Conservation (phyloP, 2,329 filamentous ascomycete genomes). For the Ophidiomyces ophidiicola region DNA sequence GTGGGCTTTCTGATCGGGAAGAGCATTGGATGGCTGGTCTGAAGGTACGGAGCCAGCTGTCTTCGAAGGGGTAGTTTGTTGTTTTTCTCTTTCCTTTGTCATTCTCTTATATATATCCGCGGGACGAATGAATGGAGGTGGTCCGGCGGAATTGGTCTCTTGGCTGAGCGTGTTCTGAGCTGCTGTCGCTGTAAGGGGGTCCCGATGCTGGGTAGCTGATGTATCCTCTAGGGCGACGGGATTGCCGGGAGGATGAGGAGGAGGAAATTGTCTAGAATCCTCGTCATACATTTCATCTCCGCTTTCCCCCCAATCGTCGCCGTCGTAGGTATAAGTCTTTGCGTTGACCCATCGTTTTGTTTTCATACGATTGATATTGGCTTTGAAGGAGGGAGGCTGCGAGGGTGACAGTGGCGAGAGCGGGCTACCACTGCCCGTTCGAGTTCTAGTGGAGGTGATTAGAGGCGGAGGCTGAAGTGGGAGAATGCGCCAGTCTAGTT, state of each 20-base stretch:
- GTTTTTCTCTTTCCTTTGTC: conserved; percentile 50
- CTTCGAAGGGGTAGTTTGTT: conserved; percentile 8
- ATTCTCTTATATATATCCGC: conserved; percentile 65
- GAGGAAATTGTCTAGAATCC: neutral
- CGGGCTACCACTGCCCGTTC: neutral
- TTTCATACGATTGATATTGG: conserved; percentile 78
- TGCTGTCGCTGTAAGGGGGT: too few species aligned
- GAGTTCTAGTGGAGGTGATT: neutral
- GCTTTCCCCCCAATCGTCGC: conserved; percentile 77
- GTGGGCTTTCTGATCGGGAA: too few species aligned
- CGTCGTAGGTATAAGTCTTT: conserved; percentile 74
- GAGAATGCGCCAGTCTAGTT: too few species aligned
- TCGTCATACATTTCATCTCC: conserved; percentile 51
- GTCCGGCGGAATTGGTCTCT: conserved; percentile 31
- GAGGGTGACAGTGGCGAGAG: conserved; percentile 1
- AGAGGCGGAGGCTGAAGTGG: too few species aligned
- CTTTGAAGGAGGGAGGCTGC: conserved; percentile 53
- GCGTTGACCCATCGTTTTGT: conserved; percentile 94
- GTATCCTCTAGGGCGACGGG: neutral
- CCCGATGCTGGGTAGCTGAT: too few species aligned
- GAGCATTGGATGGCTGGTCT: too few species aligned
- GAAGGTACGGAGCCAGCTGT: neutral
- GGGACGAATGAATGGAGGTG: conserved; percentile 56
- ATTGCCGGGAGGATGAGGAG: neutral
- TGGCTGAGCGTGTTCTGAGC: conserved; percentile 21